A percentile compares a stretch with the other conserved stretches of the same genome.
Evolutionary conservation across 306 rosid species (phyloP).

Genomic region (Corylus avellana): DNA sequence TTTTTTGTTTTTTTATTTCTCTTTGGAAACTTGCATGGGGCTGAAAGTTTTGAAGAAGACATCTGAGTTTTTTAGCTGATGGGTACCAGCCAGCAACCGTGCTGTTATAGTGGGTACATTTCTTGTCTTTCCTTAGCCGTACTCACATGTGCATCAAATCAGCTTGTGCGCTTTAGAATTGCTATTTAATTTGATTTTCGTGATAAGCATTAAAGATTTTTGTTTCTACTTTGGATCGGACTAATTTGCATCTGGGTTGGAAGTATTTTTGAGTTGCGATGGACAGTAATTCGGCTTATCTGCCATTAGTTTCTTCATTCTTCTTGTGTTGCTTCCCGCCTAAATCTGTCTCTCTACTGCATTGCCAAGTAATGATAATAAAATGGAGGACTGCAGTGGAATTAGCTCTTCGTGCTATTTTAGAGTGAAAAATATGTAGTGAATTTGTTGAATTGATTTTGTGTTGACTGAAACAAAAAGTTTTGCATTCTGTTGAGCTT

Average conservation of each 20-base stretch:
- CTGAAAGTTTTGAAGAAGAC: background rate
- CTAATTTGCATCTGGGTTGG: background rate
- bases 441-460: background rate
- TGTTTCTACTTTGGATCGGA: background rate
- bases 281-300: background rate
- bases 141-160: background rate
- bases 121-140: background rate
- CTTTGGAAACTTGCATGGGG: background rate
- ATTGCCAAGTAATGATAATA: background rate
- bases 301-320: background rate
- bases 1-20: background rate
- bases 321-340: background rate
- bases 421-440: background rate
- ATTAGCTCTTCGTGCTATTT: background rate
- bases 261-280: background rate
- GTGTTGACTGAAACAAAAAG: background rate
- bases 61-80: too few relatives aligned
- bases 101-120: background rate
- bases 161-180: background rate
- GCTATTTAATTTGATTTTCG: background rate
- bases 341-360: background rate
- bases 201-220: background rate
- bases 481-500: background rate
- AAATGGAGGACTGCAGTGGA: background rate
- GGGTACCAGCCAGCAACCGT: background rate